Conservation (phyloP, 805 yeast species). For the Blastobotrys terrestris region DNA sequence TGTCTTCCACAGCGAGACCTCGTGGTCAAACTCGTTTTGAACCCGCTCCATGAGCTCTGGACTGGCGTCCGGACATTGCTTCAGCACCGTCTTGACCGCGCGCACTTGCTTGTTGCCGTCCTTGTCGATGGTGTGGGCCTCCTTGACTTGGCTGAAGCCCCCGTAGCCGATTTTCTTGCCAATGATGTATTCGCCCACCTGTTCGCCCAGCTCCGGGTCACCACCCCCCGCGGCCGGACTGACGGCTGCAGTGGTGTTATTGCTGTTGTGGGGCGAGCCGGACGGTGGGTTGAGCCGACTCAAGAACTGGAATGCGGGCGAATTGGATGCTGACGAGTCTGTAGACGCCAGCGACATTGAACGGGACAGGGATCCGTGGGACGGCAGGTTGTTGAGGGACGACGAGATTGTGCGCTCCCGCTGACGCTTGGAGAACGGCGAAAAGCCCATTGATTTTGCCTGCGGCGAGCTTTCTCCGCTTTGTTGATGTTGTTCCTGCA, state of each 20-base stretch:
- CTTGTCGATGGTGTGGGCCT: slow-evolving; percentile 39
- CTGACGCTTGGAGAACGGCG: slow-evolving; percentile 6
- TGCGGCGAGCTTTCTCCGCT: background rate
- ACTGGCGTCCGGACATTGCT: slow-evolving; percentile 31
- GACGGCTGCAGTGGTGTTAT: background rate
- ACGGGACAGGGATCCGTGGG: slow-evolving; percentile 2
- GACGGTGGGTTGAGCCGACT: slow-evolving; percentile 10
- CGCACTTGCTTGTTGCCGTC: slow-evolving; percentile 25
- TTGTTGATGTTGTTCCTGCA: slow-evolving; percentile 6
- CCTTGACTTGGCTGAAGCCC: slow-evolving; percentile 83
- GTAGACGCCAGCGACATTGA: slow-evolving; percentile 11
- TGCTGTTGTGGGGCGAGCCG: slow-evolving; percentile 1
- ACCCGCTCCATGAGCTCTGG: slow-evolving; percentile 39
- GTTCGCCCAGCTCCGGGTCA: slow-evolving; percentile 41
- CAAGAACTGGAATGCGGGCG: slow-evolving; percentile 21
- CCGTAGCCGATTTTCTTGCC: slow-evolving; percentile 82
- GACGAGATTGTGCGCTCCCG: slow-evolving; percentile 13
- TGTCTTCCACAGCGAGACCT: slow-evolving; percentile 68
- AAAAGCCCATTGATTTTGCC: slow-evolving; percentile 4
- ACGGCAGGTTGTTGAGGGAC: slow-evolving; percentile 6
- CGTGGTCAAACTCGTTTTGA: slow-evolving; percentile 57
- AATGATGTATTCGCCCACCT: slow-evolving; percentile 51
- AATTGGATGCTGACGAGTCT: slow-evolving; percentile 12
- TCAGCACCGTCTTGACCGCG: slow-evolving; percentile 57
- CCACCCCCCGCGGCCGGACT: background rate